phyloP scores from a whole-genome alignment of 2,329 filamentous ascomycete species.

The Penicillium paneum region DNA sequence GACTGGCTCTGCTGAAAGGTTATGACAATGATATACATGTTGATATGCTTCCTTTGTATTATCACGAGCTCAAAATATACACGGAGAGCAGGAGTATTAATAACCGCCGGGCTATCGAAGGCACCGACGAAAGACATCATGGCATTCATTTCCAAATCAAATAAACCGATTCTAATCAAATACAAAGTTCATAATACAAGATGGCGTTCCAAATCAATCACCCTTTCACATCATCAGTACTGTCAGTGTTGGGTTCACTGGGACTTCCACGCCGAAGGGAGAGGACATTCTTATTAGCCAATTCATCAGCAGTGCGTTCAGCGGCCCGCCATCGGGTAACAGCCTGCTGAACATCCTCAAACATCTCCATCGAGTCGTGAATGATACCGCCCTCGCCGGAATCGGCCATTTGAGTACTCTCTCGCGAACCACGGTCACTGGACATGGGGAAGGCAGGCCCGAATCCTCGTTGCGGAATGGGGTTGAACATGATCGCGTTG shows the following conservation, averaged over 20 bases:
- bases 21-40: slow-evolving; percentile 4
- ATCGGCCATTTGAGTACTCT: slow-evolving; percentile 56
- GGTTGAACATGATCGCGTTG: slow-evolving; percentile 98
- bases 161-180: slow-evolving; percentile 17
- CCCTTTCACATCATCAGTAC: slow-evolving; percentile 35
- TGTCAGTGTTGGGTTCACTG: slow-evolving; percentile 38
- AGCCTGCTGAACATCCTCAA: slow-evolving; percentile 76
- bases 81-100: slow-evolving; percentile 1
- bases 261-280: slow-evolving; percentile 37
- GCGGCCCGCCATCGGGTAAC: slow-evolving; percentile 73
- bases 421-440: slow-evolving; percentile 40
- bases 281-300: slow-evolving; percentile 37
- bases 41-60: background rate
- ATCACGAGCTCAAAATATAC: background rate
- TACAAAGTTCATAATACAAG: slow-evolving; percentile 20
- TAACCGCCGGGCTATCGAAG: slow-evolving; percentile 10
- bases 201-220: slow-evolving; percentile 9
- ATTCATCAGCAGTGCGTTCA: slow-evolving; percentile 50
- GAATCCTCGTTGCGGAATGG: slow-evolving; percentile 70
- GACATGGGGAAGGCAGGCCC: slow-evolving; percentile 58
- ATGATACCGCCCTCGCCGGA: slow-evolving; percentile 82
- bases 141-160: slow-evolving; percentile 6
- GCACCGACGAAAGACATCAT: slow-evolving; percentile 9
- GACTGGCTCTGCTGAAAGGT: slow-evolving; percentile 7
- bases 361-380: slow-evolving; percentile 85